Percentiles rank a stretch among this genome's conserved stretches.
phyloP scores from a whole-genome alignment of 2,329 filamentous ascomycete species.

The Cladosporium sphaerospermum region DNA sequence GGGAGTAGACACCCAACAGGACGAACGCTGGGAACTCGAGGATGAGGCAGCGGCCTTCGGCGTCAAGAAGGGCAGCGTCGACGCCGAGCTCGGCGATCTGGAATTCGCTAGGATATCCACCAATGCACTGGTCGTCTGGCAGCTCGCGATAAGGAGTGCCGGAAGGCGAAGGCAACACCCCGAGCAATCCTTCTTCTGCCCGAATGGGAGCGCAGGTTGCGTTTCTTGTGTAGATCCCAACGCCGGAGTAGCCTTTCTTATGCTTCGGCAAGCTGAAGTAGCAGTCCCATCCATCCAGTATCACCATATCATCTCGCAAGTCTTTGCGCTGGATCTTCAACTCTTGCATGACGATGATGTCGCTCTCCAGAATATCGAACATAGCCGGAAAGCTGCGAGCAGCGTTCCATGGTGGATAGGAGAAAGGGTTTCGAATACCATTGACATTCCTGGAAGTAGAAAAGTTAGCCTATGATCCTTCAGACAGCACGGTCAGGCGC shows the following conservation, averaged over 20 bases:
- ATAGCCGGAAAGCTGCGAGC: constrained; percentile 55
- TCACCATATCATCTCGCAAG: constrained; percentile 87
- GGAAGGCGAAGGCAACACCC: constrained; percentile 67
- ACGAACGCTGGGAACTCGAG: constrained; percentile 95
- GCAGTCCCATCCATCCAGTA: constrained; percentile 91
- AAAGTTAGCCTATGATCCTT: not conserved
- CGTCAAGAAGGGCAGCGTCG: constrained; percentile 70
- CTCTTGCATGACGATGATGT: constrained; percentile 93
- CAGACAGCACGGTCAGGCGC: no score
- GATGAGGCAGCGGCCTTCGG: constrained; percentile 84
- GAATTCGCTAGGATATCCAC: constrained; percentile 69
- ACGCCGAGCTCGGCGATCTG: constrained; percentile 60
- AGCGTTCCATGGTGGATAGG: constrained; percentile 47
- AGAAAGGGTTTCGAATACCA: constrained; percentile 49
- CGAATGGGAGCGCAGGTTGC: constrained; percentile 76
- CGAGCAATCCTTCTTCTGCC: constrained; percentile 90
- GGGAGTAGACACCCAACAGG: constrained; percentile 84
- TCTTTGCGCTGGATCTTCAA: constrained; percentile 94
- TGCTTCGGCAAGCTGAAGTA: constrained; percentile 89
- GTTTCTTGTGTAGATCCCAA: constrained; percentile 91
- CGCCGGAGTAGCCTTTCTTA: constrained; percentile 96
- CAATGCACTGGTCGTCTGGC: constrained; percentile 68
- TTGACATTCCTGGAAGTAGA: constrained; percentile 44
- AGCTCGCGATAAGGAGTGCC: constrained; percentile 67
- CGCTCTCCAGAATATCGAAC: constrained; percentile 88